phyloP scores from a whole-genome alignment of 768 basidiomycete species.

The Goffeauzyma gilvescens region DNA sequence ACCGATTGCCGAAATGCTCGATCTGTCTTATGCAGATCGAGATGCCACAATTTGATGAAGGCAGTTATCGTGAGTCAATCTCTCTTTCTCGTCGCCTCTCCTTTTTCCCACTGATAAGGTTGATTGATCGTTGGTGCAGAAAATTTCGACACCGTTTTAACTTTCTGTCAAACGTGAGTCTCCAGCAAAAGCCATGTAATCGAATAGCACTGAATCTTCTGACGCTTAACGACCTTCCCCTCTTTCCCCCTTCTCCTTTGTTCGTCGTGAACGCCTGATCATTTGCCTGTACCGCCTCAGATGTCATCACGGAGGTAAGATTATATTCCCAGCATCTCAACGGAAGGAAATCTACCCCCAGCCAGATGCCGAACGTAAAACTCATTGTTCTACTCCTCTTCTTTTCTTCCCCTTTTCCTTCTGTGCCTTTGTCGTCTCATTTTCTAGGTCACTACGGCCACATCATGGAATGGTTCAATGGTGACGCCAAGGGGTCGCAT shows the following conservation, averaged over 20 bases:
- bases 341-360: background rate
- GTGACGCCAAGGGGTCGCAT: constrained; percentile 13
- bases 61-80: background rate
- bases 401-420: too few relatives aligned
- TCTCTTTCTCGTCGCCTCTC: background rate
- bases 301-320: constrained; percentile 10
- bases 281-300: too few relatives aligned
- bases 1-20: constrained; percentile 8
- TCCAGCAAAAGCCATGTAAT: too few relatives aligned
- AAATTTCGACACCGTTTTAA: constrained; percentile 1
- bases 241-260: background rate
- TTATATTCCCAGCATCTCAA: background rate
- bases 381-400: too few relatives aligned
- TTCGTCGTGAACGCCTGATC: background rate
- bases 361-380: too few relatives aligned
- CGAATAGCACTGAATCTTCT: background rate
- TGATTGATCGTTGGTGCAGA: background rate
- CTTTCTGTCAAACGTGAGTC: constrained; percentile 11
- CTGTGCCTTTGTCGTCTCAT: too few relatives aligned
- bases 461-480: constrained; percentile 31
- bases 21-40: constrained; percentile 10
- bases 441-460: constrained; percentile 23
- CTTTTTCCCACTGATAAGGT: background rate
- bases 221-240: background rate
- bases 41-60: background rate